Conservation (phyloP, 768 basidiomycete genomes). For the Cyathus striatus region DNA sequence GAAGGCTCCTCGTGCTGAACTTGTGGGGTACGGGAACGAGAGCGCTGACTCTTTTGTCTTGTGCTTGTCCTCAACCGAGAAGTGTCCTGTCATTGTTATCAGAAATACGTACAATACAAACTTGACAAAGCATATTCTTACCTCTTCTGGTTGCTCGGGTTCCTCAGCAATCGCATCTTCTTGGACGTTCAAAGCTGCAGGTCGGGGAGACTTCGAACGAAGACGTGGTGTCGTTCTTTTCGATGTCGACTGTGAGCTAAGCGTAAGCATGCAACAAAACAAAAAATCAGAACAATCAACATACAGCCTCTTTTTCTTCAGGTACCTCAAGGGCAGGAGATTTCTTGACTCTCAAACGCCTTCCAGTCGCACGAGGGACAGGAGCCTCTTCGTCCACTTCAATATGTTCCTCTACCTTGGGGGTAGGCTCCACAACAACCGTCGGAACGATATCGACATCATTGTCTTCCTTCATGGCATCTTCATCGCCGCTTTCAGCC, state of each 20-base stretch:
- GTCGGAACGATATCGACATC: slow-evolving; percentile 8
- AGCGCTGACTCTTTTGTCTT: background rate
- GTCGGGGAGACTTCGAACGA: no score
- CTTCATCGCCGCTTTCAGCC: background rate
- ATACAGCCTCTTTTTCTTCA: background rate
- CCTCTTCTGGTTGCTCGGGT: no score
- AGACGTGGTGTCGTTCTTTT: background rate
- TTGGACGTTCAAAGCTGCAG: no score
- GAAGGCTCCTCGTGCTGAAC: background rate
- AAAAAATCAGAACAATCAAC: background rate
- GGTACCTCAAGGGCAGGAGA: slow-evolving; percentile 5
- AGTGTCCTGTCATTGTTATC: background rate
- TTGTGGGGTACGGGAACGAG: background rate
- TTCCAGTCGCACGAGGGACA: slow-evolving; percentile 6
- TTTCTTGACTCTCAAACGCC: slow-evolving; percentile 2
- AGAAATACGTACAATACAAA: no score
- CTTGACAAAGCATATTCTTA: no score
- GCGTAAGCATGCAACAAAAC: background rate
- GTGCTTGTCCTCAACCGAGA: background rate
- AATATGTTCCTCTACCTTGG: background rate
- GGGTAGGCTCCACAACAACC: background rate
- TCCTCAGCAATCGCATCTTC: no score
- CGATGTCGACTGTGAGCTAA: background rate
- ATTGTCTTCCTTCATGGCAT: background rate
- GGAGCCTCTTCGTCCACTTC: slow-evolving; percentile 3